A percentile compares a stretch with the other conserved stretches of the same genome.
Evolutionary conservation across 2,329 filamentous ascomycete species (phyloP).

Genomic region (Verticillium alfalfae): DNA sequence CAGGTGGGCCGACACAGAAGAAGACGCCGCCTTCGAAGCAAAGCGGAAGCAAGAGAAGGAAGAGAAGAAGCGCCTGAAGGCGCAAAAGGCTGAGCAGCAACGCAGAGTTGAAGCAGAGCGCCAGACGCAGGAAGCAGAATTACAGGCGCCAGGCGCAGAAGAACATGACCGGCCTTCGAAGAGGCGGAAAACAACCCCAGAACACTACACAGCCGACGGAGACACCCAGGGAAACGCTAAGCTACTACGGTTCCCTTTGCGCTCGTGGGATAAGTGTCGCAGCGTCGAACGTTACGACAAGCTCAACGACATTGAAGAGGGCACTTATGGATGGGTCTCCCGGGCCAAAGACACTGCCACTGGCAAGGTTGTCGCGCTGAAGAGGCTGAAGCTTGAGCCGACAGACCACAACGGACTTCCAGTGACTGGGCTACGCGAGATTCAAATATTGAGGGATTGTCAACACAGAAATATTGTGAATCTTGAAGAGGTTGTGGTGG

Average conservation of each 20-base stretch:
- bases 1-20: slow-evolving; percentile 79
- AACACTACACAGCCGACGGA: slow-evolving; percentile 21
- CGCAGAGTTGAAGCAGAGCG: slow-evolving; percentile 55
- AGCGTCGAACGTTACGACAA: slow-evolving; percentile 86
- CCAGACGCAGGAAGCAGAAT: slow-evolving; percentile 17
- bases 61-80: slow-evolving; percentile 79
- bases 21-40: slow-evolving; percentile 69
- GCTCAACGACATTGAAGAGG: slow-evolving; percentile 95
- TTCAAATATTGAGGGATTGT: slow-evolving; percentile 80
- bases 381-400: slow-evolving; percentile 85
- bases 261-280: slow-evolving; percentile 63
- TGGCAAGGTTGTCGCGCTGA: slow-evolving; percentile 81
- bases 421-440: slow-evolving; percentile 88
- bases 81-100: slow-evolving; percentile 57
- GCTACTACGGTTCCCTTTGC: slow-evolving; percentile 66
- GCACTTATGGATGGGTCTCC: slow-evolving; percentile 91
- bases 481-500: slow-evolving; percentile 79
- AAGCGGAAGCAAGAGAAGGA: slow-evolving; percentile 78
- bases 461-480: slow-evolving; percentile 77
- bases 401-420: slow-evolving; percentile 72
- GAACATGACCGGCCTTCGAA: slow-evolving; percentile 47
- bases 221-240: slow-evolving; percentile 31
- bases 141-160: slow-evolving; percentile 19
- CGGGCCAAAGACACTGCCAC: slow-evolving; percentile 70
- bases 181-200: slow-evolving; percentile 54